A percentile compares a stretch with the other conserved stretches of the same genome.
phyloP scores from a whole-genome alignment of 768 basidiomycete species.

The Tricholoma hemisulphureum region DNA sequence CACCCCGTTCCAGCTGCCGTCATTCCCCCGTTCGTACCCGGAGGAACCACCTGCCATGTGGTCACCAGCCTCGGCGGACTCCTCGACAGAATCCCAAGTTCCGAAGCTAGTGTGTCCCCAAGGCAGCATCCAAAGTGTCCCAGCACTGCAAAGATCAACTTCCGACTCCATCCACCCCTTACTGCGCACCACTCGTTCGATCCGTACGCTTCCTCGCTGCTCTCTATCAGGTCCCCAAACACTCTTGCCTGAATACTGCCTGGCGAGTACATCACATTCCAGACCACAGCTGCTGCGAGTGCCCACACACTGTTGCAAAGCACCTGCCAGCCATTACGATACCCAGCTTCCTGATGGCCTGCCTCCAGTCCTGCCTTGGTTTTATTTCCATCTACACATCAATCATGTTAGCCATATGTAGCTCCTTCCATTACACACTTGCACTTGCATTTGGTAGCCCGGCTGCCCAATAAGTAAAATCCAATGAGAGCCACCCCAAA shows the following conservation, averaged over 20 bases:
- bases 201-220: slow-evolving; percentile 33
- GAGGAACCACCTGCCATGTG: slow-evolving; percentile 70
- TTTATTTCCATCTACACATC: slow-evolving; percentile 60
- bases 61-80: slow-evolving; percentile 75
- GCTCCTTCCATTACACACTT: neutral
- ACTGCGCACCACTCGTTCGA: slow-evolving; percentile 61
- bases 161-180: slow-evolving; percentile 56
- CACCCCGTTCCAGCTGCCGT: slow-evolving; percentile 72
- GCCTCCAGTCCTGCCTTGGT: slow-evolving; percentile 76
- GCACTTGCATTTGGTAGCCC: slow-evolving; percentile 75
- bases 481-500: slow-evolving; percentile 68
- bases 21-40: slow-evolving; percentile 90
- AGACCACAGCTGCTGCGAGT: slow-evolving; percentile 53
- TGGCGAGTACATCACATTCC: slow-evolving; percentile 61
- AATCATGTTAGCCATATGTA: neutral
- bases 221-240: slow-evolving; percentile 21
- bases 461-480: slow-evolving; percentile 78
- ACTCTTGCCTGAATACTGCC: slow-evolving; percentile 37
- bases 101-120: slow-evolving; percentile 91
- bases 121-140: slow-evolving; percentile 91
- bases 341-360: slow-evolving; percentile 69
- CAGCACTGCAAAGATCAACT: slow-evolving; percentile 59
- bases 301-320: slow-evolving; percentile 76
- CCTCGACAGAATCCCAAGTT: slow-evolving; percentile 82
- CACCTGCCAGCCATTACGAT: slow-evolving; percentile 79